Conservation (phyloP, 495 filamentous ascomycete species). For the Massariosphaeria phaeospora region DNA sequence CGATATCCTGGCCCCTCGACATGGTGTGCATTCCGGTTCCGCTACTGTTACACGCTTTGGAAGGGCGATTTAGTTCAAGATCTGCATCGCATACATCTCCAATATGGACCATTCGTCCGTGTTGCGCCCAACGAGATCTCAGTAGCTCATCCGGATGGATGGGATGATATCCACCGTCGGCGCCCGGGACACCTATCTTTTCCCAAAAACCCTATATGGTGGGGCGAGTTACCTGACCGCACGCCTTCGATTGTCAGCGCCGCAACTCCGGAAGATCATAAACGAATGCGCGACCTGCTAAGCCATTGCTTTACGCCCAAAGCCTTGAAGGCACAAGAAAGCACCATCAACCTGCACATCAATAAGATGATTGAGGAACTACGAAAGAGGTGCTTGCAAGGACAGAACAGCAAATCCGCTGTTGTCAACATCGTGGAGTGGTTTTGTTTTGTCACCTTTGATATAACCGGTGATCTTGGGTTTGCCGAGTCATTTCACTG, state of each 20-base stretch:
- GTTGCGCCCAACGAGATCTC: slow-evolving; percentile 6
- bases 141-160: background rate
- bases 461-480: slow-evolving; percentile 4
- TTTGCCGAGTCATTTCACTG: slow-evolving; percentile 6
- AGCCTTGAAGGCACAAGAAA: background rate
- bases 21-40: background rate
- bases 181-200: slow-evolving; percentile 5
- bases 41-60: background rate
- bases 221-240: slow-evolving; percentile 5
- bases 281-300: background rate
- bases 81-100: background rate
- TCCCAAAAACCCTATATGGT: slow-evolving; percentile 5
- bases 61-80: background rate
- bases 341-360: background rate
- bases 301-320: background rate
- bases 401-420: too few species aligned
- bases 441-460: slow-evolving; percentile 3
- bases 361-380: slow-evolving; percentile 3
- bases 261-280: background rate
- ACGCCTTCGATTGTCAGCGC: slow-evolving; percentile 1
- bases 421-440: slow-evolving; percentile 8
- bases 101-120: slow-evolving; percentile 6
- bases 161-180: slow-evolving; percentile 5
- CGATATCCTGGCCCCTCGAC: background rate
- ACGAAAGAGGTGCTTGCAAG: background rate